A percentile compares a stretch with the other conserved stretches of the same genome.
These are phyloP conservation scores for Boletus edulis DNA, from an alignment of 768 basidiomycete species.

Conservation along the genomic window DNA sequence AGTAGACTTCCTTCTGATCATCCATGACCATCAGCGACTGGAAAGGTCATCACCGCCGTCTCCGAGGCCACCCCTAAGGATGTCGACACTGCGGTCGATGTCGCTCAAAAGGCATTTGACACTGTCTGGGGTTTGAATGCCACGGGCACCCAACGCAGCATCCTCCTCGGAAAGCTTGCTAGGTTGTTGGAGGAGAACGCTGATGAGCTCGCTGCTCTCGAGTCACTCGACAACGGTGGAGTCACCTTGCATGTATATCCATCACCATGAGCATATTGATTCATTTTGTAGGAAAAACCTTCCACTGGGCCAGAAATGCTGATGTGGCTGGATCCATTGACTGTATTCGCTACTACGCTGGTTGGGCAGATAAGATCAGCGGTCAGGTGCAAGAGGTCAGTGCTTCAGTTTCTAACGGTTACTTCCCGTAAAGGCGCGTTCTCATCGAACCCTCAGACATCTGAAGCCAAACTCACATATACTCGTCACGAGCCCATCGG, in stretches of 20 bases:
- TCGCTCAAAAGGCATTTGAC: conserved; percentile 59
- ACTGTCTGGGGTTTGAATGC: conserved; percentile 67
- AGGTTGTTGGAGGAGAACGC: conserved; percentile 58
- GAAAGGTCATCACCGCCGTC: conserved; percentile 57
- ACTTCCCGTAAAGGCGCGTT: background rate
- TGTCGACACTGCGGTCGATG: conserved; percentile 72
- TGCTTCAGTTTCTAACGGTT: background rate
- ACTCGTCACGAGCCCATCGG: conserved; percentile 21
- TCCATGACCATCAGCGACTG: conserved; percentile 46
- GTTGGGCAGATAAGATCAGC: conserved; percentile 85
- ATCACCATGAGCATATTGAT: background rate
- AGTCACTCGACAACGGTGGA: conserved; percentile 65
- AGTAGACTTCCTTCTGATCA: background rate
- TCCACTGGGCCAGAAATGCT: conserved; percentile 40
- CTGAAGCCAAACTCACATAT: conserved; percentile 17
- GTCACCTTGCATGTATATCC: background rate
- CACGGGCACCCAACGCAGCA: conserved; percentile 50
- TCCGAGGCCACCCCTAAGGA: conserved; percentile 61
- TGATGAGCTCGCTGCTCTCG: conserved; percentile 70
- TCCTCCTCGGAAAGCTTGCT: conserved; percentile 61
- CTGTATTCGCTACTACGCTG: conserved; percentile 75
- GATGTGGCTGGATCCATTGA: conserved; percentile 43
- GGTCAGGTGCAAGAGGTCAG: conserved; percentile 67
- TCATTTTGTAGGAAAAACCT: conserved; percentile 50
- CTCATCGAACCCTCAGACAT: conserved; percentile 24